phyloP scores from a whole-genome alignment of 495 filamentous ascomycete species.

The Penicillium desertorum region DNA sequence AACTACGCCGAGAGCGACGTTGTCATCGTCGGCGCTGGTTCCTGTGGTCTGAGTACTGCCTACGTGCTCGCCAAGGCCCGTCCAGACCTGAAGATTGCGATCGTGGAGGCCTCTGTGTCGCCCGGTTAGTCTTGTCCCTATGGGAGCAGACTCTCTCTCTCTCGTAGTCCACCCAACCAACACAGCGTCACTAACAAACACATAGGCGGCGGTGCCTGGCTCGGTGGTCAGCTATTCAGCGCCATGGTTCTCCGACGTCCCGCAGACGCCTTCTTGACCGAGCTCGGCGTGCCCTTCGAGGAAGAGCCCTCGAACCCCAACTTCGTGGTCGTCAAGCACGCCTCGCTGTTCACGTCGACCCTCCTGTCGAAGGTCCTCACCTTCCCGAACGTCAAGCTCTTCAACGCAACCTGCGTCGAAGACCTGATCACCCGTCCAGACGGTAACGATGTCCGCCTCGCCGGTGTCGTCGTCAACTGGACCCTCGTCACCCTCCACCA shows the following conservation, averaged over 20 bases:
- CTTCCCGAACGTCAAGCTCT: conserved; percentile 91
- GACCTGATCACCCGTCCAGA: conserved; percentile 77
- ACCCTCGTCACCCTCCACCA: conserved; percentile 88
- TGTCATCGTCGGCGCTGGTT: conserved; percentile 86
- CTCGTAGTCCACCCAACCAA: neutral
- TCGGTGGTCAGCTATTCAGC: conserved; percentile 87
- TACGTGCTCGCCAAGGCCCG: conserved; percentile 81
- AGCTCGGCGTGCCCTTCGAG: conserved; percentile 81
- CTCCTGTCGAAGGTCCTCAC: conserved; percentile 74
- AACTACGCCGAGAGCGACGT: conserved; percentile 87
- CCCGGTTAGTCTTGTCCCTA: conserved; percentile 49
- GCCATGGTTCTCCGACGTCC: conserved; percentile 95
- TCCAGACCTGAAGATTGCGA: conserved; percentile 86
- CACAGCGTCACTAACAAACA: neutral
- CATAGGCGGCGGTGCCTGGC: conserved; percentile 80
- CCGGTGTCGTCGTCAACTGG: conserved; percentile 93
- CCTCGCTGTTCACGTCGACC: conserved; percentile 85
- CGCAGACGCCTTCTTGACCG: conserved; percentile 75
- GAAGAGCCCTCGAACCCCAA: conserved; percentile 79
- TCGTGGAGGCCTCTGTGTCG: conserved; percentile 83
- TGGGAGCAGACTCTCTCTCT: conserved; percentile 1
- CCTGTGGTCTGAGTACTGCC: conserved; percentile 79
- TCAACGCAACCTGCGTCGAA: conserved; percentile 90
- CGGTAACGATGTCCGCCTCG: conserved; percentile 58
- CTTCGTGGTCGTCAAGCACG: conserved; percentile 91